These are phyloP conservation scores for Rhodotorula sp. DNA, from an alignment of 1,284 basidiomycete species.

Conservation along the genomic window DNA sequence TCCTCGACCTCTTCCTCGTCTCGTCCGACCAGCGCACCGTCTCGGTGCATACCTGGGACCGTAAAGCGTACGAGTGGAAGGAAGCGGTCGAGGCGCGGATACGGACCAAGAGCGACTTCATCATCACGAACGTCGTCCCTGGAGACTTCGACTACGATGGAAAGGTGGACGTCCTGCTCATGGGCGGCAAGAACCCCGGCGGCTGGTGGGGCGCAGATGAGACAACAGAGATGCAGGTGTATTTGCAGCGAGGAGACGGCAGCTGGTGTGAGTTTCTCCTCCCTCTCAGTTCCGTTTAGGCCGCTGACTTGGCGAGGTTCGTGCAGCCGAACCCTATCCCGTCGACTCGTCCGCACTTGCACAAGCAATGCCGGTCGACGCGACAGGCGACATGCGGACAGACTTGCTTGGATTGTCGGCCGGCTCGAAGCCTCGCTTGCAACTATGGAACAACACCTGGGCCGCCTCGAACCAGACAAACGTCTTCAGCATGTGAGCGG, in stretches of 20 bases:
- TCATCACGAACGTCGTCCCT: slow-evolving; percentile 71
- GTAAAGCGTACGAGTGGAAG: slow-evolving; percentile 65
- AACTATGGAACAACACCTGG: slow-evolving; percentile 75
- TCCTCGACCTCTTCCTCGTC: slow-evolving; percentile 80
- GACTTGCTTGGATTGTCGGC: slow-evolving; percentile 76
- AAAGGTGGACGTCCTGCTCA: slow-evolving; percentile 81
- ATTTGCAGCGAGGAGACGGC: slow-evolving; percentile 62
- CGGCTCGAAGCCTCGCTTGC: slow-evolving; percentile 53
- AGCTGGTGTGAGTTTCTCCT: slow-evolving; percentile 62
- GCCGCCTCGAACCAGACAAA: slow-evolving; percentile 55
- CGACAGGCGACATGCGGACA: slow-evolving; percentile 81
- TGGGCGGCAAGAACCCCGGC: slow-evolving; percentile 58
- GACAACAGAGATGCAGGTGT: slow-evolving; percentile 65
- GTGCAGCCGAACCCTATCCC: slow-evolving; percentile 48
- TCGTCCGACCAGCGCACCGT: slow-evolving; percentile 70
- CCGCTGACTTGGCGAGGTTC: not conserved
- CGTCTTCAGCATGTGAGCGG: slow-evolving; percentile 59
- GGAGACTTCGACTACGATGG: slow-evolving; percentile 93
- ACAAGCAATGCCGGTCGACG: slow-evolving; percentile 83
- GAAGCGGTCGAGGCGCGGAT: slow-evolving; percentile 54
- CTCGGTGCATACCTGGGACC: slow-evolving; percentile 77
- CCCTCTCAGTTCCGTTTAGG: slow-evolving; percentile 2
- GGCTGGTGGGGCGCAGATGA: slow-evolving; percentile 51
- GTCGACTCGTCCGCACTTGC: slow-evolving; percentile 65
- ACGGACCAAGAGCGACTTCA: slow-evolving; percentile 37